phyloP scores from a whole-genome alignment of 2,329 filamentous ascomycete genomes.

The Podosphaera aphanis region DNA sequence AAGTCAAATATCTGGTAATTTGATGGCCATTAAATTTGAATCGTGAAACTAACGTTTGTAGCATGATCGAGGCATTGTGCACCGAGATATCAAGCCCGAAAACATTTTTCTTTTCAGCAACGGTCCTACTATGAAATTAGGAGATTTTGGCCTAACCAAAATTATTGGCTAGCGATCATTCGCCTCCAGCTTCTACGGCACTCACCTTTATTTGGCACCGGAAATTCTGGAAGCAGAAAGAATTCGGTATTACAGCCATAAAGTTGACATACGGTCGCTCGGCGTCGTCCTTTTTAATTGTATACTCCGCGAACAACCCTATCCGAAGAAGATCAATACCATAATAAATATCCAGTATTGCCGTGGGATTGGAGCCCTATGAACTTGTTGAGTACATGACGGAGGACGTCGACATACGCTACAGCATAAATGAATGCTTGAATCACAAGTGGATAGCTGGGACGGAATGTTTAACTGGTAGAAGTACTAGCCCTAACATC shows the following conservation, averaged over 20 bases:
- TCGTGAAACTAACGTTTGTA: conserved; percentile 20
- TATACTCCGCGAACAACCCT: conserved; percentile 87
- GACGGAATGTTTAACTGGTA: too few species aligned
- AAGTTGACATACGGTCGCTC: conserved; percentile 88
- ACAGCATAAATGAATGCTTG: conserved; percentile 75
- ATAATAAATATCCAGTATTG: too few species aligned
- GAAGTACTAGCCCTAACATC: conserved; percentile 80
- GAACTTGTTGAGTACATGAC: conserved; percentile 93
- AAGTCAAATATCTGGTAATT: conserved; percentile 72
- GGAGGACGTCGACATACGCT: conserved; percentile 62
- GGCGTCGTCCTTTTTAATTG: conserved; percentile 98
- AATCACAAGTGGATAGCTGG: conserved; percentile 73
- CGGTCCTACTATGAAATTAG: conserved; percentile 67
- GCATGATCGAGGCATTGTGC: conserved; percentile 94
- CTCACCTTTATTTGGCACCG: conserved; percentile 90
- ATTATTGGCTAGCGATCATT: conserved; percentile 98
- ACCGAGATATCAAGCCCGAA: conserved; percentile 52
- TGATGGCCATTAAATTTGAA: conserved; percentile 14
- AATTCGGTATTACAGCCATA: conserved; percentile 64
- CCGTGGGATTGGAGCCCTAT: too few species aligned
- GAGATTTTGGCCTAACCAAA: conserved; percentile 91
- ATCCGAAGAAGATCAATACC: conserved; percentile 80
- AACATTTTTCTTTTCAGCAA: conserved; percentile 65
- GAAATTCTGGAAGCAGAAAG: conserved; percentile 70
- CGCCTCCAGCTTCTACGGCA: conserved; percentile 85